Evolutionary conservation across 805 yeast species (phyloP), one percentile per base, ranked within the genome.

Genomic region (Ogataea populi-albae): DNA sequence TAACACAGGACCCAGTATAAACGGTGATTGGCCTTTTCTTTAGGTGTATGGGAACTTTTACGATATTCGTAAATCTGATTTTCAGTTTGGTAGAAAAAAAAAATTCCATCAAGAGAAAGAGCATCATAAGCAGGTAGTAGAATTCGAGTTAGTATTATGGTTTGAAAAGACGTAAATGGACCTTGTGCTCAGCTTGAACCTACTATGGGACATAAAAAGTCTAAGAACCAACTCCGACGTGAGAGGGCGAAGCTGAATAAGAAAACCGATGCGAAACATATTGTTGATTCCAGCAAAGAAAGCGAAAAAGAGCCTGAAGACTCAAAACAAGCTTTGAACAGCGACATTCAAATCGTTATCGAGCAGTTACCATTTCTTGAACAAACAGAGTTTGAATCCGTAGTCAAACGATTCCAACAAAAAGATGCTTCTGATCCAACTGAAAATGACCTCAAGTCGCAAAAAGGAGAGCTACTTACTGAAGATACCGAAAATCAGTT

Each of bases 151-250:
- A n/a, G n/a, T n/a, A n/a, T n/a, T n/a, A n/a, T n/a, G n/a, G n/a
- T n/a, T n/a, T n/a, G n/a, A n/a, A n/a, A n/a, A n/a, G n/a, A n/a
- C n/a, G n/a, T n/a, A n/a, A n/a, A n/a, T n/a, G n/a, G n/a, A n/a
- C n/a, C n/a, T n/a, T n/a, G n/a, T n/a, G n/a, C n/a, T n/a, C n/a
- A n/a, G n/a, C n/a, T n/a, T n/a, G n/a, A n/a, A n/a, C n/a, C n/a
- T n/a, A n/a, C n/a, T n/a, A 38, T 35, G 43, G 38, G 39, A 24
- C 40, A 35, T 6, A 68, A 64, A 42, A 62, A 75, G 41, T 61
- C 74, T 6, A 76, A 75, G 59, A 76, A 76, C 52, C 80, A 74
- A 52, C 49, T 73, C 17, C 56, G 82, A 37, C 57, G 82, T 38
- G 79, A 71, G 43, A 59, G 59, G 43, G 72, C 70, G 5, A 75